Evolutionary conservation across 768 basidiomycete species (phyloP).

Genomic region (Mycena capillaripes): DNA sequence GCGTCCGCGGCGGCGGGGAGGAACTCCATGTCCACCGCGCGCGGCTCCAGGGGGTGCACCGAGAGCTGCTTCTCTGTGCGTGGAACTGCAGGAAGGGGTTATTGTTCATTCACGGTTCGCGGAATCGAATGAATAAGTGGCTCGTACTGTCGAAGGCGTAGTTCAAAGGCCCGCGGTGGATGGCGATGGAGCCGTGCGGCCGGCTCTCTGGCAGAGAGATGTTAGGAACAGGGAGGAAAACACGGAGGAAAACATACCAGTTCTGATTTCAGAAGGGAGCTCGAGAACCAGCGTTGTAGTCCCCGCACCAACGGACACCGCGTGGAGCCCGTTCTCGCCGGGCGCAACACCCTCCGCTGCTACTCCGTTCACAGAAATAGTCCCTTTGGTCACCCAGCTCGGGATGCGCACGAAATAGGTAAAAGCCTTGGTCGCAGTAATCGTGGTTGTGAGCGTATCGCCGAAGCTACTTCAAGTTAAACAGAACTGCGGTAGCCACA

Average conservation of each 20-base stretch:
- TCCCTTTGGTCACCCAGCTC: conserved; percentile 53
- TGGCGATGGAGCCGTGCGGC: conserved; percentile 65
- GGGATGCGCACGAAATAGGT: conserved; percentile 56
- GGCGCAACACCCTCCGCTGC: conserved; percentile 54
- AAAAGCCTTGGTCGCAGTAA: conserved; percentile 49
- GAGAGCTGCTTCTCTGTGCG: conserved; percentile 55
- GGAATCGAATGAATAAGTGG: background rate
- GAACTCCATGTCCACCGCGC: conserved; percentile 65
- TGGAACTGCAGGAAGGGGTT: conserved; percentile 43
- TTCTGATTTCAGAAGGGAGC: conserved; percentile 61
- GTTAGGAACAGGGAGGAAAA: background rate
- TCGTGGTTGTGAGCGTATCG: conserved; percentile 52
- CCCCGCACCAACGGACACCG: conserved; percentile 55
- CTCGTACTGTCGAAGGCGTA: conserved; percentile 67
- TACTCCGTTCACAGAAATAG: conserved; percentile 51
- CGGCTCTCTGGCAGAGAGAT: conserved; percentile 54
- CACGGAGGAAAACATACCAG: conserved; percentile 46
- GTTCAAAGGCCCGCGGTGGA: conserved; percentile 68
- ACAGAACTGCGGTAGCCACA: background rate
- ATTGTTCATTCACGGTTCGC: background rate
- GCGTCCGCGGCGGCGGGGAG: conserved; percentile 52
- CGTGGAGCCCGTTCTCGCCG: conserved; percentile 57
- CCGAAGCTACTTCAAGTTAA: conserved; percentile 40
- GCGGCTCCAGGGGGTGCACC: conserved; percentile 57
- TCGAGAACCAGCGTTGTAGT: conserved; percentile 60